These are phyloP conservation scores for Bombardia bombarda DNA, from an alignment of 495 filamentous ascomycete genomes.

Conservation along the genomic window DNA sequence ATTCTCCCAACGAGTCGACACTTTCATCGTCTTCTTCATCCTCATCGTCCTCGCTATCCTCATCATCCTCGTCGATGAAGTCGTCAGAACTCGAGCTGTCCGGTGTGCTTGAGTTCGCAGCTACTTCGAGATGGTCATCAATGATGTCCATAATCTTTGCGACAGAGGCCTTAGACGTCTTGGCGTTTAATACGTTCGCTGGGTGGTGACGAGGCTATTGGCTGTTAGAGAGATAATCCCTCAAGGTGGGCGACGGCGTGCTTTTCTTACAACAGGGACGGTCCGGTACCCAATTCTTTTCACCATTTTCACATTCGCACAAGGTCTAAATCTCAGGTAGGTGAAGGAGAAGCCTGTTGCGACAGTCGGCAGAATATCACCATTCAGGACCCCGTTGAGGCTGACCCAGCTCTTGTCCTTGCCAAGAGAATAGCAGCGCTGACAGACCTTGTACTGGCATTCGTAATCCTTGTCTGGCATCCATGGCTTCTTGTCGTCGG, in stretches of 20 bases:
- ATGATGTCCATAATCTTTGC: neutral
- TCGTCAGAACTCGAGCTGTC: neutral
- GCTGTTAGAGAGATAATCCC: neutral
- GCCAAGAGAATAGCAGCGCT: constrained; percentile 37
- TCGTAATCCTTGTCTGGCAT: constrained; percentile 27
- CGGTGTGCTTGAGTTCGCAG: neutral
- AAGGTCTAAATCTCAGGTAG: constrained; percentile 15
- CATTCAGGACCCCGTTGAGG: constrained; percentile 40
- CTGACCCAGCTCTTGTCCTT: constrained; percentile 39
- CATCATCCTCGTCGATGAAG: too few relatives aligned
- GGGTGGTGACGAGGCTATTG: constrained; percentile 1
- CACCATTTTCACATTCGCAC: constrained; percentile 22
- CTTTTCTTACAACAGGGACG: constrained; percentile 24
- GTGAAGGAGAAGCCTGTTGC: constrained; percentile 38
- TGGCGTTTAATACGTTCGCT: too few relatives aligned
- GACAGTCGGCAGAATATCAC: constrained; percentile 31
- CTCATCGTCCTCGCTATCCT: too few relatives aligned
- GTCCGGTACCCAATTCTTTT: constrained; percentile 29
- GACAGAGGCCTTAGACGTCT: neutral
- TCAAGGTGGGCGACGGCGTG: neutral
- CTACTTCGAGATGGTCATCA: too few relatives aligned
- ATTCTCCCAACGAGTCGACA: too few relatives aligned
- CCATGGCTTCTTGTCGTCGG: constrained; percentile 24
- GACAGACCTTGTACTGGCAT: constrained; percentile 48
- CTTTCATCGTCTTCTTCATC: too few relatives aligned